Base-by-base conservation (phyloP, 208 protist species). In the Vickermania spadyakhi region DNA sequence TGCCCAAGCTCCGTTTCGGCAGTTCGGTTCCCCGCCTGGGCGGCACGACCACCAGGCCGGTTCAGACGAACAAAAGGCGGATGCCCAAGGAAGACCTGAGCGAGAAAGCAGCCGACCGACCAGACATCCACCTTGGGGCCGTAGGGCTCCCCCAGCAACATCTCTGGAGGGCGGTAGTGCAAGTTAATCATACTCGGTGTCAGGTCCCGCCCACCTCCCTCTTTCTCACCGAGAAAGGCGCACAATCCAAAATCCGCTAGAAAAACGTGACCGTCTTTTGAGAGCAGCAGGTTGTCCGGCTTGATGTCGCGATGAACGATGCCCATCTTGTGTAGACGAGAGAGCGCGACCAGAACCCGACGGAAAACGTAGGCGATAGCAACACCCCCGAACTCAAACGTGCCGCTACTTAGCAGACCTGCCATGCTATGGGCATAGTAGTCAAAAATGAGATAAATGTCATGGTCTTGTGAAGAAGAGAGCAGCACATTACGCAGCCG, bases 161-260 rank as follows among this genome's bases (percentile, higher is more conserved):
- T 94, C 72, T 98, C 96, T n/a, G 95, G 94, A 4, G 96, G 88
- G 2, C 94, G 79, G 70, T 98, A 98, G 69, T 88, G 89, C 25
- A 97, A 72, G n/a, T 96, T 98, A 51, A 97, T 91, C 57, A 98
- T 94, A 61, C 89, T 90, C 21, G 84, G 92, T n/a, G 92, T 96
- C 52, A 86, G 60, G 28, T 70, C 73, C 26, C 72, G 72, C 22
- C 61, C 42, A 2, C 56, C 63, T 21, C 65, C 58, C 26, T 61
- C 69, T 18, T 18, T 18, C 7, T 7, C 36, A 18, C 36, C 36
- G 36, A 18, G 7, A 62, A 91, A 91, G 25, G 72, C 86, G 58
- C 83, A 91, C 22, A 94, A 70, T 0, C 88, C 88, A 73, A 94
- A 94, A 71, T 94, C 88, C 0, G 78, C 79, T 29, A 94, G 62